Percentiles rank a stretch among this genome's conserved stretches.
phyloP scores from a whole-genome alignment of 73 alveolate genomes.

The Tetrahymena borealis region DNA sequence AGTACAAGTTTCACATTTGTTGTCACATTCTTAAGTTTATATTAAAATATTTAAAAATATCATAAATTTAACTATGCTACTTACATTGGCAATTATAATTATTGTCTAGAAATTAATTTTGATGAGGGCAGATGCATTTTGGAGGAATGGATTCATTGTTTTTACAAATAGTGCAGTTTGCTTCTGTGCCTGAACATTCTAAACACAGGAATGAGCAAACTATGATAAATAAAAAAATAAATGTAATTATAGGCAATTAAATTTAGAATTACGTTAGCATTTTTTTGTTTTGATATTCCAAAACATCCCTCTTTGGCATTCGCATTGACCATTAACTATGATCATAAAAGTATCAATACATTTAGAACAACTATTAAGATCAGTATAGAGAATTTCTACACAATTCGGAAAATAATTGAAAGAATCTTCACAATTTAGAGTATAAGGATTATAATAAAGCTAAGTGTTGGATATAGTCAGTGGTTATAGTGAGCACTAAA shows the following conservation, averaged over 20 bases:
- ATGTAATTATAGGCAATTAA: not conserved
- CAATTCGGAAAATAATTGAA: not conserved
- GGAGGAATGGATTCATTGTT: not conserved
- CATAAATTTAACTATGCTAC: no score
- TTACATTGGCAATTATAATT: not conserved
- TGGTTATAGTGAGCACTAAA: not conserved
- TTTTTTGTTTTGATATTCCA: not conserved
- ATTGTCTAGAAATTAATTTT: not conserved
- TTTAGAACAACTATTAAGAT: not conserved
- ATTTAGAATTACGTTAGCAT: not conserved
- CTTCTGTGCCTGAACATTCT: not conserved
- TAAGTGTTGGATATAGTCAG: not conserved
- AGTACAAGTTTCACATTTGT: not conserved
- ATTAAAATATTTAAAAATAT: no score
- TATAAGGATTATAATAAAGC: not conserved
- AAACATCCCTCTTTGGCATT: not conserved
- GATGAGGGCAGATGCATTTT: not conserved
- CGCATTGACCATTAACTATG: not conserved
- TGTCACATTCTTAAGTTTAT: not conserved
- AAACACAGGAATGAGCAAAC: not conserved
- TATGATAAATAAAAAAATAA: not conserved
- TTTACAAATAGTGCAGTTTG: not conserved
- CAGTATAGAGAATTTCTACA: not conserved
- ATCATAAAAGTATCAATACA: not conserved
- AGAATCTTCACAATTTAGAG: not conserved